Base-by-base conservation (phyloP, 441 rosid species). In the Manihot esculenta region DNA sequence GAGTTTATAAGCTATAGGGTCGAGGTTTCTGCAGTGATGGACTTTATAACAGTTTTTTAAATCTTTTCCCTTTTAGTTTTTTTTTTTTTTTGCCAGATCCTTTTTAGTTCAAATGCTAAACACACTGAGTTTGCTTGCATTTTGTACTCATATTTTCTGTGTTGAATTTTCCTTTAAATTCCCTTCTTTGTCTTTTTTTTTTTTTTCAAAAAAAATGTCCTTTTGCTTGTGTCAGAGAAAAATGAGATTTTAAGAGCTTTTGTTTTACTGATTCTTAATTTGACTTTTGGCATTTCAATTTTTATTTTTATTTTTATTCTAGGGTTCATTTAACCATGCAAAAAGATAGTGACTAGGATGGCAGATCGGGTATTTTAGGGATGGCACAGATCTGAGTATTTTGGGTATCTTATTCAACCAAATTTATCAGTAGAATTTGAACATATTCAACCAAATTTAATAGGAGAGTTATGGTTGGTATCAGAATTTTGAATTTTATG, bases 261-360 rank as follows among this genome's bases (percentile, higher is more conserved):
- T 67, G 75, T 76, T 70, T 69, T 74, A 60, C 77, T 79, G 86
- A 81, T 86, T 53, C 89, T 85, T 87, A 84, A 78, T 86, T 87
- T 79, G 97, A 87, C 88, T 64, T 81, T 81, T 87, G 35, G n/a
- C 58, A 44, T 5, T 38, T 38, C 9, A 5, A 1, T 38, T 38
- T 38, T 38, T 38, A 5, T 38, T 38, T 38, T 38, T 5, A 38
- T 38, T 38, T 38, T 38, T 5, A 38, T 38, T 38, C 85, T 85
- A 75, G 56, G 75, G 83, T 67, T 84, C 82, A 66, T 71, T 55
- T 74, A 82, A 44, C 51, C 72, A 72, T 80, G 76, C 77, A 71
- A 79, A 69, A 68, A 80, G 78, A 78, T 76, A 81, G 86, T 83
- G 54, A 61, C 73, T 67, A 68, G 81, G 64, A 76, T 53, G n/a